Evolutionary conservation across 345 rosid species (phyloP).

Genomic region (Barbarea vulgaris): DNA sequence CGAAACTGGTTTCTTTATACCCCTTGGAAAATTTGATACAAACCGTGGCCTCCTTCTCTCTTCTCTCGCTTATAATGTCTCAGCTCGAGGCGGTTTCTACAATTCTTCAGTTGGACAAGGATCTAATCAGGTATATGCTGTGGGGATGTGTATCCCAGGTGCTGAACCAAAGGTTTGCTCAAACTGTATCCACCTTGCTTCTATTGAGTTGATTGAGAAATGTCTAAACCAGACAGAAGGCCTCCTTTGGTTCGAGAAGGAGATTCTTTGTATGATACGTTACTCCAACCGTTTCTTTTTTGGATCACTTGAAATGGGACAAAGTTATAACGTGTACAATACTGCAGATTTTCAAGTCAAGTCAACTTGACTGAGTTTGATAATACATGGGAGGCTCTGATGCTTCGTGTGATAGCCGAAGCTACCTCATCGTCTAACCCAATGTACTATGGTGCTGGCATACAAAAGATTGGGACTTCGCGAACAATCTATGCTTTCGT

Average conservation of each 20-base stretch:
- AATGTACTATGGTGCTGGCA: not conserved
- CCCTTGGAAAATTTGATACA: conserved; percentile 12
- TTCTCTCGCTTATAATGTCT: too few relatives aligned
- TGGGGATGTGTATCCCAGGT: conserved; percentile 31
- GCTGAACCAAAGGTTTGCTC: conserved; percentile 24
- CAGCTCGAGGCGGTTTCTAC: too few relatives aligned
- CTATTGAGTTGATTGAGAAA: not conserved
- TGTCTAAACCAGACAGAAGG: conserved; percentile 47
- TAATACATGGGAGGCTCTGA: not conserved
- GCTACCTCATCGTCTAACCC: not conserved
- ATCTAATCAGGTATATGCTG: too few relatives aligned
- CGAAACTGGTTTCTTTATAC: conserved; percentile 21
- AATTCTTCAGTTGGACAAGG: too few relatives aligned
- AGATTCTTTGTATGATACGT: conserved; percentile 14
- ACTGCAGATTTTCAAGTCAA: too few relatives aligned
- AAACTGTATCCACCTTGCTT: conserved; percentile 14
- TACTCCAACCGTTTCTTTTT: conserved; percentile 39
- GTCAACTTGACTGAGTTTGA: not conserved
- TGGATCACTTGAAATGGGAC: not conserved
- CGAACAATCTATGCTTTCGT: not conserved
- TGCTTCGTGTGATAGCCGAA: not conserved
- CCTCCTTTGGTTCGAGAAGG: not conserved
- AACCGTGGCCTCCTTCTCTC: conserved; percentile 32
- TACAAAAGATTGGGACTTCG: not conserved
- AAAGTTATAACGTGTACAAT: too few relatives aligned